Evolutionary conservation across 768 basidiomycete genomes (phyloP), one percentile per base, ranked within the genome.

Genomic region (Paxillus involutus): DNA sequence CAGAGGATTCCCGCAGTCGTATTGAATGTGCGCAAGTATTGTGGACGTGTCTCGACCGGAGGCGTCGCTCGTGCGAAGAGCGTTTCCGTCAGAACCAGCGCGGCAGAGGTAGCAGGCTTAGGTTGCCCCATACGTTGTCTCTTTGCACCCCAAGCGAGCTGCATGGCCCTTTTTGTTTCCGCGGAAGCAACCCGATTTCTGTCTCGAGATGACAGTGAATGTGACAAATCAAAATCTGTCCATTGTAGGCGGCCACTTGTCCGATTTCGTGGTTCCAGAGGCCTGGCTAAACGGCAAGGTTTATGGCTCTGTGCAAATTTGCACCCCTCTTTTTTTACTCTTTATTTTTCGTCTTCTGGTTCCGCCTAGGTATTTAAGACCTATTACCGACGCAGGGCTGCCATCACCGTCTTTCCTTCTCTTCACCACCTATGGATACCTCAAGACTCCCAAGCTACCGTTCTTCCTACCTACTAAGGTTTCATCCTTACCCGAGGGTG

Each of bases 401-500:
- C 24, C 32, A 17, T 17, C 39, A 26, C 37, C 44, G 13, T 13
- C 12, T 35, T 35, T 30, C 29, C 39, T 35, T 56, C 45, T 56
- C 26, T 52, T 44, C 8, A 19, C 40, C 7, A 30, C 30, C 32
- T 12, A 57, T 19, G 17, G 40, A 44, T 19, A 35, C 42, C 9
- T 26, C 45, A 36, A 53, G 49, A 4, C 41, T 59, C 10, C 58
- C 58, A 1, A 49, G 33, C 21, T 57, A 57, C 37, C 45, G 55
- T 14, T 45, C 51, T 2, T 59, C 58, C 2, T 37, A 59, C 17
- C n/a, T 59, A 32, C 37, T 52, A 6, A 43, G 58, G 7, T 59
- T 46, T 24, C 58, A 59, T 14, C 58, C 58, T n/a, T 59, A 59
- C 39, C 55, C 55, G 8, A 55, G 55, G n/a, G 41, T 52, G 6